phyloP scores from a whole-genome alignment of 2,329 filamentous ascomycete species.

The Alternaria ventricosa region DNA sequence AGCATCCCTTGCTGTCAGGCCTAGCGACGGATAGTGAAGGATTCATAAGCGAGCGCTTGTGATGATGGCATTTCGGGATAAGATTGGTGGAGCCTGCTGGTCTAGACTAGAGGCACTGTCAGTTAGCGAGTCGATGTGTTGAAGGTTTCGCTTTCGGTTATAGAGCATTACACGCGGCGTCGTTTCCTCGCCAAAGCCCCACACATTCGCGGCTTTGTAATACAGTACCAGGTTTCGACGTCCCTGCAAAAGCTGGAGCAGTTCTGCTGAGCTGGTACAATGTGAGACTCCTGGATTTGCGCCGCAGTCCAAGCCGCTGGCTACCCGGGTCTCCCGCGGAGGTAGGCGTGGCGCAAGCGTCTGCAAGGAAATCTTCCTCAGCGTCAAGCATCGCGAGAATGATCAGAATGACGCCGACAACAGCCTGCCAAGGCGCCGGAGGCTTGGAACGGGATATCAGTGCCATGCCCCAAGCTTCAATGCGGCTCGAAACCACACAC shows the following conservation, averaged over 20 bases:
- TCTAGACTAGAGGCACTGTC: slow-evolving; percentile 7
- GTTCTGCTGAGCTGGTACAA: neutral
- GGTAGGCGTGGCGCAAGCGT: neutral
- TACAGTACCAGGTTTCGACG: no score
- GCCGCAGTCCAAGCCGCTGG: neutral
- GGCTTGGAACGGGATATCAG: slow-evolving; percentile 8
- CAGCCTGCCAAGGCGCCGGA: slow-evolving; percentile 7
- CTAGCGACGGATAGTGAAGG: slow-evolving; percentile 8
- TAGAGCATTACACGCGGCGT: neutral
- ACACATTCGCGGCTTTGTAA: neutral
- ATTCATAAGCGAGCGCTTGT: neutral
- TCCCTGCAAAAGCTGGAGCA: neutral
- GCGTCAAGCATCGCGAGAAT: neutral
- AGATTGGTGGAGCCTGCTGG: neutral
- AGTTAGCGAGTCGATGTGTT: neutral
- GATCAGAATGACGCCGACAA: slow-evolving; percentile 2
- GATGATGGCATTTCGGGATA: neutral
- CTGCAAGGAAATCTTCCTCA: neutral
- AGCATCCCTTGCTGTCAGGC: neutral
- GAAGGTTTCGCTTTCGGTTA: neutral
- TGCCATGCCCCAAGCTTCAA: slow-evolving; percentile 4
- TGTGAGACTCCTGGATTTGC: neutral
- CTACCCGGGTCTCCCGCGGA: neutral
- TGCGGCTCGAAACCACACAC: slow-evolving; percentile 8
- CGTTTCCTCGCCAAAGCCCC: neutral